A percentile compares a stretch with the other conserved stretches of the same genome.
These are phyloP conservation scores for Cerioporus squamosus DNA, from an alignment of 1,284 basidiomycete species.

Conservation along the genomic window DNA sequence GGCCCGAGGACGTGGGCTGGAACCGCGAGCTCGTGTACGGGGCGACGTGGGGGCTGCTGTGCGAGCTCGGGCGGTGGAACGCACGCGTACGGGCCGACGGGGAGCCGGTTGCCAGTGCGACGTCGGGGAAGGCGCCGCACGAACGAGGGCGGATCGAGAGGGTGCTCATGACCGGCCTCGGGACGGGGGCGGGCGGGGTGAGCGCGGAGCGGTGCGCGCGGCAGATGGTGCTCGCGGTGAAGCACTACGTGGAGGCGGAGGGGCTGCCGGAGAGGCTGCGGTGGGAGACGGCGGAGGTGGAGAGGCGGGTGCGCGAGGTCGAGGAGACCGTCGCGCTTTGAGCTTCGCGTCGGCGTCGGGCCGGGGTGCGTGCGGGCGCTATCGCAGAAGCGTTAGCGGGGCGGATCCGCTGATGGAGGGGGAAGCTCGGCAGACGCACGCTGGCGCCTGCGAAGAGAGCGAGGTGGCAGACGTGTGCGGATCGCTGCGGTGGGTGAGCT, in stretches of 20 bases:
- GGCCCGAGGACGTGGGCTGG: conserved; percentile 27
- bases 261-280: neutral
- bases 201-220: conserved; percentile 16
- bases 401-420: too few species aligned
- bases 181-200: conserved; percentile 26
- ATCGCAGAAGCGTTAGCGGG: too few species aligned
- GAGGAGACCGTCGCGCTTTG: neutral
- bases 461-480: neutral
- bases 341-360: neutral
- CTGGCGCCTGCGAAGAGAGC: neutral
- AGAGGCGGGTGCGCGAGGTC: conserved; percentile 3
- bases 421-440: too few species aligned
- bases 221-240: conserved; percentile 31
- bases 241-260: conserved; percentile 17
- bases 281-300: conserved; percentile 5
- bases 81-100: neutral
- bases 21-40: conserved; percentile 29
- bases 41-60: conserved; percentile 26
- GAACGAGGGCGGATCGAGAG: conserved; percentile 10
- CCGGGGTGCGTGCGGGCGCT: too few species aligned
- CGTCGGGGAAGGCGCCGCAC: neutral
- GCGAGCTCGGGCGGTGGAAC: conserved; percentile 25
- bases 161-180: conserved; percentile 32
- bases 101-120: neutral
- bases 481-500: too few species aligned